Evolutionary conservation across 768 basidiomycete genomes (phyloP), one percentile per base, ranked within the genome.

Genomic region (Auriscalpium vulgare): DNA sequence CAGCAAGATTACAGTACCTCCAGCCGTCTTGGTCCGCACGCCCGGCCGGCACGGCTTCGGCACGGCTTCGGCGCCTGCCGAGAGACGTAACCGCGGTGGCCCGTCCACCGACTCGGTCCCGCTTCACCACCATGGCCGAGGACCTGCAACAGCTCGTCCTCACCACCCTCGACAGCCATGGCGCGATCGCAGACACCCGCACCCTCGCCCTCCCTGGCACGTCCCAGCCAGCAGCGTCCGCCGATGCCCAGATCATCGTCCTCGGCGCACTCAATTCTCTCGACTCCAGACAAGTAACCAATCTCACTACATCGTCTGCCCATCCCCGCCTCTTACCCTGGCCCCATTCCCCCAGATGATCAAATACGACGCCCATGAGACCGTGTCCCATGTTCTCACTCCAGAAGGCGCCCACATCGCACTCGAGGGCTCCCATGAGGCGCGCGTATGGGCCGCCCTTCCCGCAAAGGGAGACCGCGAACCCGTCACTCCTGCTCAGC

Each of bases 211-310:
- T 93, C 52, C 88, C 89, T 11, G 87, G 83, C 13, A 75, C 84
- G 64, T 68, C 73, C 23, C 68, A 74, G 21, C 75, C 78, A 38
- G 85, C 88, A 2, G 69, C 75, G 8, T 77, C 82, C 51, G 81
- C 84, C 68, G 91, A 93, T 67, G 82, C 80, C 55, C 95, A 97
- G 75, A 85, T 86, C 62, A 75, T 76, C 52, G 81, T 98, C 63
- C 85, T 95, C 48, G 92, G 91, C 61, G 94, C 91, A 2, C 76
- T 99, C 63, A 97, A 97, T 72, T 95, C 92, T 34, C 77, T 99
- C 58, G 53, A 63, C 35, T 59, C 57, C 53, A 62, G 57, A 62
- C 51, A 56, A 50, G 56, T 59, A 54, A 47, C 35, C 46, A 17
- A 49, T 51, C 37, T 37, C 6, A 40, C 29, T 37, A 21, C 45